phyloP scores from a whole-genome alignment of 2,329 filamentous ascomycete genomes.

The Ophiocordyceps camponoti-leonardi region DNA sequence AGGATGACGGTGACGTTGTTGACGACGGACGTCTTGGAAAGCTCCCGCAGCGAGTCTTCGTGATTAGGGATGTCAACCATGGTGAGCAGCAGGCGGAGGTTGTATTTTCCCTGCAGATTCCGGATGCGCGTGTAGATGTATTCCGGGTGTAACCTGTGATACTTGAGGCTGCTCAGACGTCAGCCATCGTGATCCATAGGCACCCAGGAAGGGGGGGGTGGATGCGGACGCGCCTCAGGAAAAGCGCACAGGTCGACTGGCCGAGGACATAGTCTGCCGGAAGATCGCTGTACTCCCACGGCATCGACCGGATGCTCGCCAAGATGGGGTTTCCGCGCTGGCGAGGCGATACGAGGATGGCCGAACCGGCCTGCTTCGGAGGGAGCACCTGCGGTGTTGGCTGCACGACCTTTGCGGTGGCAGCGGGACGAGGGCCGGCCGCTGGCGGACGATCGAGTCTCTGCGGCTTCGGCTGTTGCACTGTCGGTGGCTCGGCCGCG shows the following conservation, averaged over 20 bases:
- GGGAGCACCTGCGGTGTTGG: slow-evolving; percentile 78
- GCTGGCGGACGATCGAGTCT: slow-evolving; percentile 33
- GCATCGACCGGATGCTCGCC: slow-evolving; percentile 59
- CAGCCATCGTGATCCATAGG: neutral
- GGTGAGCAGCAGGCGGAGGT: slow-evolving; percentile 66
- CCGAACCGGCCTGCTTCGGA: slow-evolving; percentile 44
- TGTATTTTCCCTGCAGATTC: slow-evolving; percentile 69
- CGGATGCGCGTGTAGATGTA: slow-evolving; percentile 93
- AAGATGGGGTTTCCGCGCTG: slow-evolving; percentile 94
- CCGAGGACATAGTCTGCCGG: slow-evolving; percentile 85
- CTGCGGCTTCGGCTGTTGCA: slow-evolving; percentile 27
- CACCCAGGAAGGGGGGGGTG: neutral
- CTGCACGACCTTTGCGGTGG: slow-evolving; percentile 51
- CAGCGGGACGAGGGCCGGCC: slow-evolving; percentile 16
- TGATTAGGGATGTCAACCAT: slow-evolving; percentile 96
- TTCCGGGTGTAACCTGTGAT: slow-evolving; percentile 91
- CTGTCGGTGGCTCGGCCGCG: slow-evolving; percentile 14
- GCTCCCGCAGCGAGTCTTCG: slow-evolving; percentile 72
- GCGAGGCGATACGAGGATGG: slow-evolving; percentile 76
- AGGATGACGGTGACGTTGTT: slow-evolving; percentile 86
- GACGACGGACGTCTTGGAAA: slow-evolving; percentile 81
- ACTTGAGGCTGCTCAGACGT: slow-evolving; percentile 53
- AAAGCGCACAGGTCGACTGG: slow-evolving; percentile 74
- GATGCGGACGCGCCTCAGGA: slow-evolving; percentile 39
- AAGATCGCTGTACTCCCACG: slow-evolving; percentile 98